These are phyloP conservation scores for Venturia oleaginea DNA, from an alignment of 2,329 filamentous ascomycete genomes.

Conservation along the genomic window DNA sequence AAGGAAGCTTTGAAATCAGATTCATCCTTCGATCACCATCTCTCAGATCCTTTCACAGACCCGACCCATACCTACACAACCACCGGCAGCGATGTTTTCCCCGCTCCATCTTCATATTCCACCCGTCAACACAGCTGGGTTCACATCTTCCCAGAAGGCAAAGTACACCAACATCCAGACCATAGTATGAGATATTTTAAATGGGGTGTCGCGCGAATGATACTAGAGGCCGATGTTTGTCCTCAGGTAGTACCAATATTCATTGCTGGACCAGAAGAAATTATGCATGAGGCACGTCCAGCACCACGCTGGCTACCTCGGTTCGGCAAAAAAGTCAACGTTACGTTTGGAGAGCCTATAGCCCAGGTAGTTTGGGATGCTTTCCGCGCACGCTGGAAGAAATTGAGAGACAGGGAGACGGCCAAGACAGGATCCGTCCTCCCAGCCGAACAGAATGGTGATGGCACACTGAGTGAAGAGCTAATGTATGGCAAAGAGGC, in stretches of 20 bases:
- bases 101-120: slow-evolving; percentile 62
- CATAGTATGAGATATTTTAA: slow-evolving; percentile 92
- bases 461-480: slow-evolving; percentile 44
- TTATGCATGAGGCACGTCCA: slow-evolving; percentile 76
- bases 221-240: slow-evolving; percentile 78
- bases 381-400: slow-evolving; percentile 64
- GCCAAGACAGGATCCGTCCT: slow-evolving; percentile 35
- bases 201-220: slow-evolving; percentile 87
- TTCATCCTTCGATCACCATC: slow-evolving; percentile 15
- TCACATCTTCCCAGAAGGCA: slow-evolving; percentile 92
- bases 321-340: slow-evolving; percentile 56
- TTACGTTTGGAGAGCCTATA: slow-evolving; percentile 72
- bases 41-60: slow-evolving; percentile 47
- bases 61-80: slow-evolving; percentile 54
- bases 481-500: slow-evolving; percentile 67
- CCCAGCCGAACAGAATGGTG: slow-evolving; percentile 2
- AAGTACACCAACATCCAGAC: slow-evolving; percentile 76
- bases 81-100: slow-evolving; percentile 55
- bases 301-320: slow-evolving; percentile 79
- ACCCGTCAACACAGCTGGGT: slow-evolving; percentile 72
- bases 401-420: slow-evolving; percentile 48
- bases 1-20: background rate
- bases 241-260: slow-evolving; percentile 91
- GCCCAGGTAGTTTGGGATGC: slow-evolving; percentile 68
- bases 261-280: slow-evolving; percentile 76